Percentiles rank a stretch among this genome's conserved stretches.
phyloP scores from a whole-genome alignment of 2,329 filamentous ascomycete genomes.

The Neocucurbitaria cava region DNA sequence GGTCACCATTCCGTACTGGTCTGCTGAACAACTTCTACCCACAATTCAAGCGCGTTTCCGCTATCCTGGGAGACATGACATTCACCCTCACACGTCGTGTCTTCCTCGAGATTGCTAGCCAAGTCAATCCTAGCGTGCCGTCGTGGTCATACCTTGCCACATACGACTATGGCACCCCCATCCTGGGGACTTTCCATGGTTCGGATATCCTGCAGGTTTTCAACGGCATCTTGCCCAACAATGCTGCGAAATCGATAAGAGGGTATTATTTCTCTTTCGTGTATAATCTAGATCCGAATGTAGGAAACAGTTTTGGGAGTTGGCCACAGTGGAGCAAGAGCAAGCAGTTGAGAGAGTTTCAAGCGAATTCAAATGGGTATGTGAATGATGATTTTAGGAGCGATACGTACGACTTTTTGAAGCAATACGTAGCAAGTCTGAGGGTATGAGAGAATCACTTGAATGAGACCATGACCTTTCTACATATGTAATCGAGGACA shows the following conservation, averaged over 20 bases:
- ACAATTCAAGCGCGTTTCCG: slow-evolving; percentile 77
- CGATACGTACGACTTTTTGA: slow-evolving; percentile 54
- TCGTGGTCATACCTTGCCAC: slow-evolving; percentile 78
- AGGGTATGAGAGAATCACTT: slow-evolving; percentile 11
- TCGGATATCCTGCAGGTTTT: slow-evolving; percentile 75
- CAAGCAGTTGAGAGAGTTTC: slow-evolving; percentile 61
- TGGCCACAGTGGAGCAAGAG: slow-evolving; percentile 63
- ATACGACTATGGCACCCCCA: slow-evolving; percentile 73
- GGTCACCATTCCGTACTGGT: slow-evolving; percentile 75
- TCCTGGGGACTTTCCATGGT: slow-evolving; percentile 79
- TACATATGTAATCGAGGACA: neutral
- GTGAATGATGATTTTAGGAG: slow-evolving; percentile 59
- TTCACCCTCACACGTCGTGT: slow-evolving; percentile 75
- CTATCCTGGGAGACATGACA: slow-evolving; percentile 75
- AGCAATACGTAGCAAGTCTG: slow-evolving; percentile 28
- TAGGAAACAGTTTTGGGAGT: slow-evolving; percentile 51
- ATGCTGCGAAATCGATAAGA: slow-evolving; percentile 66
- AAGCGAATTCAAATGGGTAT: slow-evolving; percentile 45
- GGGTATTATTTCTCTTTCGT: slow-evolving; percentile 78
- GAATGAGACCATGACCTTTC: neutral
- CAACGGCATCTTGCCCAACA: slow-evolving; percentile 68
- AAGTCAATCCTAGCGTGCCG: slow-evolving; percentile 64
- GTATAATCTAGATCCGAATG: slow-evolving; percentile 74
- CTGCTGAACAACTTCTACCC: slow-evolving; percentile 75
- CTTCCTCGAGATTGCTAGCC: slow-evolving; percentile 61